A percentile compares a stretch with the other conserved stretches of the same genome.
These are phyloP conservation scores for Yarrowia hollandica DNA, from an alignment of 805 yeast species.

Conservation along the genomic window DNA sequence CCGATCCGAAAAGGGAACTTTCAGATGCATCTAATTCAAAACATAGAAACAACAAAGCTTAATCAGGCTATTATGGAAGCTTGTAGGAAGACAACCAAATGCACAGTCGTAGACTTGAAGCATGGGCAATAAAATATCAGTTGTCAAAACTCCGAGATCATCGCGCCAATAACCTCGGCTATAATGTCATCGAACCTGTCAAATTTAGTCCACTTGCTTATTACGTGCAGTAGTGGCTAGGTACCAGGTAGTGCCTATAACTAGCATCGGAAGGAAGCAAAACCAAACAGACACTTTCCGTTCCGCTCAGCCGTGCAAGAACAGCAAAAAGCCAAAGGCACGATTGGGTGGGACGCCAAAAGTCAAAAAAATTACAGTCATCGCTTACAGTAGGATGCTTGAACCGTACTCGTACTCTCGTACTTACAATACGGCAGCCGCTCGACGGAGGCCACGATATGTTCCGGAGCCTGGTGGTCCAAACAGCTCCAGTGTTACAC, in stretches of 20 bases:
- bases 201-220: too few species aligned
- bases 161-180: background rate
- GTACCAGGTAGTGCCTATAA: too few species aligned
- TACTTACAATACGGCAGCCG: too few species aligned
- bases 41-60: background rate
- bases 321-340: background rate
- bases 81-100: background rate
- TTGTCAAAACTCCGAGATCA: background rate
- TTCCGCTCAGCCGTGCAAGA: conserved; percentile 24
- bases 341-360: background rate
- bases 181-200: background rate
- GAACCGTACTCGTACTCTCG: too few species aligned
- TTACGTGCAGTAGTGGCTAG: too few species aligned
- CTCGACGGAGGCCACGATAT: too few species aligned
- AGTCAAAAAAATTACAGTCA: background rate
- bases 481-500: too few species aligned
- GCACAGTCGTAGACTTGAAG: too few species aligned
- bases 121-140: too few species aligned
- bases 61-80: background rate
- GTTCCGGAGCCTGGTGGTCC: too few species aligned
- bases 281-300: conserved; percentile 1
- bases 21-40: conserved; percentile 11
- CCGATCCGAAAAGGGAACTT: conserved; percentile 26
- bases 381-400: background rate
- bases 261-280: conserved; percentile 4